Evolutionary conservation across 495 filamentous ascomycete species (phyloP).

Genomic region (Penicillium chermesinum): DNA sequence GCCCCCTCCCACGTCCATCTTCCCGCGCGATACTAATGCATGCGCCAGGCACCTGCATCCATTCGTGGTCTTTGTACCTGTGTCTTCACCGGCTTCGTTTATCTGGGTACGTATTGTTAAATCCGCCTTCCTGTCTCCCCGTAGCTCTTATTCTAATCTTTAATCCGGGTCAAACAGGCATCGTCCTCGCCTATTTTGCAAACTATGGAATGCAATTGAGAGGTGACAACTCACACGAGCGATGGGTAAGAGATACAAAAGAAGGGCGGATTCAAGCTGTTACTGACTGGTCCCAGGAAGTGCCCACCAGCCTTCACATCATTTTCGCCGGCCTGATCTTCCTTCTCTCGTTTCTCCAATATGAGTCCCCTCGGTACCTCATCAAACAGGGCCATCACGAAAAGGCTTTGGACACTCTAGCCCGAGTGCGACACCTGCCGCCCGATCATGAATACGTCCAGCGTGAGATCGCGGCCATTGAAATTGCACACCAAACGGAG

Average conservation of each 20-base stretch:
- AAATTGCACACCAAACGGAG: constrained; percentile 63
- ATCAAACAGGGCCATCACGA: constrained; percentile 53
- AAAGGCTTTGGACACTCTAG: constrained; percentile 43
- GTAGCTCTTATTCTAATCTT: not conserved
- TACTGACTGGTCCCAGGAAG: constrained; percentile 36
- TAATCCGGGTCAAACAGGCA: constrained; percentile 19
- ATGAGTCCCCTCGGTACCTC: constrained; percentile 60
- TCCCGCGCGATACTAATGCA: not conserved
- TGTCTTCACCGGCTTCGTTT: constrained; percentile 56
- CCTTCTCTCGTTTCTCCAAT: constrained; percentile 56
- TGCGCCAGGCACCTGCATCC: constrained; percentile 44
- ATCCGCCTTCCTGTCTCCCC: not conserved
- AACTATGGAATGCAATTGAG: constrained; percentile 54
- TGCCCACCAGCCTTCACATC: constrained; percentile 66
- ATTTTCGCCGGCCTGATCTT: constrained; percentile 68
- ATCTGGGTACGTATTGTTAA: constrained; percentile 25
- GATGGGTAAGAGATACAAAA: constrained; percentile 44
- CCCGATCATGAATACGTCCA: constrained; percentile 40
- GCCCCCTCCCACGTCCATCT: not conserved
- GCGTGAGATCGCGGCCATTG: constrained; percentile 60
- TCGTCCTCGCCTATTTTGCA: constrained; percentile 48
- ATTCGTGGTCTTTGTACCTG: constrained; percentile 66
- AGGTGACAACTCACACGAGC: constrained; percentile 49
- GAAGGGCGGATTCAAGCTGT: constrained; percentile 9
- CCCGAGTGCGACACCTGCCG: constrained; percentile 38